Base-by-base conservation (phyloP, 345 rosid genomes). In the Aquilaria yunnanensis region DNA sequence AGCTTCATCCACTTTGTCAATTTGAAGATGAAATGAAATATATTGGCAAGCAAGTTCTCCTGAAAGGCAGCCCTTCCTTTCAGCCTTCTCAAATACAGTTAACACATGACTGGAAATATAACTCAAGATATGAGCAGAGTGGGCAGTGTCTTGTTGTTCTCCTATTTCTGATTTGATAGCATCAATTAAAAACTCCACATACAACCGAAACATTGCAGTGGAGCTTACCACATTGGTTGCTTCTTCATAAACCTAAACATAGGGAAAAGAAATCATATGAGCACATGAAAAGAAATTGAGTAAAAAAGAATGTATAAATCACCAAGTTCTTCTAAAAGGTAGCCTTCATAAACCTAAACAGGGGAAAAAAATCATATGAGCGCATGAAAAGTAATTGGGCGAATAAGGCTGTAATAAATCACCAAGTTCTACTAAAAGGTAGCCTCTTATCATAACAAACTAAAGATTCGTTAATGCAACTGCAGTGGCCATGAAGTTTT, bases 181-280 rank as follows among this genome's bases (percentile, higher is more conserved):
- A 67, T 88, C 86, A 82, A 72, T 81, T 64, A 83, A 70, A 76
- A 90, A 90, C 51, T 77, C 80, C 49, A 75, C 52, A 69, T 90
- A 90, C 55, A 70, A 66, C 29, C 75, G 74, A 75, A 88, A 85
- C 85, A 94, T 76, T 47, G 56, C 54, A 3, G 81, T 72, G 56
- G 91, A 86, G 61, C 90, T 81, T 57, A 81, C 69, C 73, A 61
- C 63, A 71, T 81, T 74, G 45, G 82, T 41, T 32, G 85, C 91
- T 69, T 88, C 97, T 63, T 90, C 95, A 76, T 88, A 90, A 56
- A 81, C 82, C 97, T 90, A 73, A 67, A 70, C n/a, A 72, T n/a
- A 9, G 10, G 64, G 51, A 70, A 12, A 57, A 66, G 50, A 45
- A 55, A 51, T 60, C 14, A 49, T 8, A 29, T 53, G 12, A 59